A percentile compares a stretch with the other conserved stretches of the same genome.
phyloP scores from a whole-genome alignment of 331 rosid species.

The Spiraea crenata region DNA sequence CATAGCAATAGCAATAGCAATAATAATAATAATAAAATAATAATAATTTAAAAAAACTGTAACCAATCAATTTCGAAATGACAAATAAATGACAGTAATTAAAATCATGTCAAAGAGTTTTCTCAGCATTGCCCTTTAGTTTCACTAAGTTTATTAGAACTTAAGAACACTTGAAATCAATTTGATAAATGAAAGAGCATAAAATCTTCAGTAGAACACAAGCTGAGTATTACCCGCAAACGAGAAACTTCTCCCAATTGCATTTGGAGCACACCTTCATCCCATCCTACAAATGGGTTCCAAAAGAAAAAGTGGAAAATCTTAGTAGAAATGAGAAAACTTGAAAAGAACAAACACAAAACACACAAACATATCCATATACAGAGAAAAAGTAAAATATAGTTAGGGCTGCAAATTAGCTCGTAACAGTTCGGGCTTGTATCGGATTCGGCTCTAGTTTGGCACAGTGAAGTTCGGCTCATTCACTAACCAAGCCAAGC shows the following conservation, averaged over 20 bases:
- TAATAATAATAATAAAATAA: too few species aligned
- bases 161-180: not conserved
- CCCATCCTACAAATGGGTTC: conserved; percentile 66
- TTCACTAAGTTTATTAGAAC: not conserved
- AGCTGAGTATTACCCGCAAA: conserved; percentile 56
- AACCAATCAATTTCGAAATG: not conserved
- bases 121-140: not conserved
- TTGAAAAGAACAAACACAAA: not conserved
- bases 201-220: not conserved
- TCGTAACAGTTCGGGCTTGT: too few species aligned
- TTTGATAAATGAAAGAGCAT: not conserved
- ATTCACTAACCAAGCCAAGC: too few species aligned
- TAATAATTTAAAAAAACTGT: too few species aligned
- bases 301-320: not conserved
- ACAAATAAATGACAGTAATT: not conserved
- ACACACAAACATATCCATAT: not conserved
- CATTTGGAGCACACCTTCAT: conserved; percentile 89
- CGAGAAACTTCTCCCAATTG: conserved; percentile 95
- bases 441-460: too few species aligned
- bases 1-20: too few species aligned
- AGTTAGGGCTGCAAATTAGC: too few species aligned
- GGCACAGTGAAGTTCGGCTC: too few species aligned
- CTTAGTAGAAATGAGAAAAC: not conserved
- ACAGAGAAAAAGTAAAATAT: too few species aligned
- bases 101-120: not conserved